Conservation (phyloP, 2,329 filamentous ascomycete species). For the Aureobasidium musti region DNA sequence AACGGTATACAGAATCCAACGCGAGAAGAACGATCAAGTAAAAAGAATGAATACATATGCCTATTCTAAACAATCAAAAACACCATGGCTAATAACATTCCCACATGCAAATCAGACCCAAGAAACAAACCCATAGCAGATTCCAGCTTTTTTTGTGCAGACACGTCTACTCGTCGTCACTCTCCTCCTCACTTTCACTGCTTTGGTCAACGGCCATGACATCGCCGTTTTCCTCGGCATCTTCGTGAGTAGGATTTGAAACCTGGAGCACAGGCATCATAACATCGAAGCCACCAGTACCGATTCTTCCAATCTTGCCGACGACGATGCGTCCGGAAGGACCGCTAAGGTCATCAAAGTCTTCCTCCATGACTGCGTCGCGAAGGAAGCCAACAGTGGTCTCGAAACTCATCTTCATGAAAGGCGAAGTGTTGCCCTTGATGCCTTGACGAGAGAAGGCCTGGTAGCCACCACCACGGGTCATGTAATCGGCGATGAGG, state of each 20-base stretch:
- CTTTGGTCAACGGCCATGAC: constrained; percentile 29
- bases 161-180: constrained; percentile 28
- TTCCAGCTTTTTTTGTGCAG: constrained; percentile 19
- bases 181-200: constrained; percentile 25
- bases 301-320: constrained; percentile 77
- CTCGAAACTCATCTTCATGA: constrained; percentile 99
- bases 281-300: constrained; percentile 91
- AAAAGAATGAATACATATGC: constrained; percentile 25
- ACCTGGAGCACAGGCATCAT: constrained; percentile 46
- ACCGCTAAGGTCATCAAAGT: constrained; percentile 83
- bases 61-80: constrained; percentile 14
- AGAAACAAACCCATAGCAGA: background rate
- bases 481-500: constrained; percentile 97
- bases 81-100: constrained; percentile 26
- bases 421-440: constrained; percentile 79
- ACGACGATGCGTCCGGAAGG: constrained; percentile 88
- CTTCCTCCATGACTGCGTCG: constrained; percentile 85
- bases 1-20: background rate
- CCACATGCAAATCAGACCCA: constrained; percentile 7
- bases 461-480: constrained; percentile 82
- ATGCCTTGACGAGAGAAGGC: constrained; percentile 92
- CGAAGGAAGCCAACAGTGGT: constrained; percentile 92
- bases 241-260: background rate
- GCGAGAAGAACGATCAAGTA: background rate
- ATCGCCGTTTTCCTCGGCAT: constrained; percentile 13